Base-by-base conservation (phyloP, 129 eudicot genomes). In the Gnaphalium uliginosum region DNA sequence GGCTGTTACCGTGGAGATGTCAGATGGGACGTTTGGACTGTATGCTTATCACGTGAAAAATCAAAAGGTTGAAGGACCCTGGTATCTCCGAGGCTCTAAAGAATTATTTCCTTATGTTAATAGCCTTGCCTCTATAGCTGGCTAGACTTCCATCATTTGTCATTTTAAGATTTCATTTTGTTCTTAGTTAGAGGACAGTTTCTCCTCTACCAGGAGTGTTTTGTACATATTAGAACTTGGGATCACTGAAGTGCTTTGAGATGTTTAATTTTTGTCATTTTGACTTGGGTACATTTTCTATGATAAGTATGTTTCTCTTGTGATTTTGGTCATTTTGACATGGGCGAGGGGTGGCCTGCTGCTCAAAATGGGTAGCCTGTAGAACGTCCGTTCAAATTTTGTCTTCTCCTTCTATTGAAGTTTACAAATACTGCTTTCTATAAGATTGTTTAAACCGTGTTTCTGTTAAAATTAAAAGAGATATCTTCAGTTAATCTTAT, bases 101-200 rank as follows among this genome's bases (percentile, higher is more conserved):
- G 68, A 51, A 35, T 68, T 57, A 66, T 35, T 89, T 19, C 91
- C 96, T 30, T 89, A 86, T 71, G 89, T 85, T 29, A 89, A 87
- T 64, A 89, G 85, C 83, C 85, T 89, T 8, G 86, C 74, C 39
- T 23, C 81, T 64, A 10, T 81, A 33, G 27, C 50, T 9, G 19
- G 13, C 25, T 66, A 56, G 35, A 17, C 2, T 1, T n/a, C 11
- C 11, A 24, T 48, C 43, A 5, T n/a, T n/a, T 59, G 6, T 66
- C 18, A 66, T 10, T 76, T 30, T 19, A 33, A 30, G 19, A 15
- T 2, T 41, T 26, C 37, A 33, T 75, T 46, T 7, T 41, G 19
- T 5, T 2, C 37, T 13, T 65, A 19, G 8, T 26, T 69, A 26
- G 70, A 77, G 32, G 56, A 69, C 32, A 6, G 50, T 73, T 72